Conservation (phyloP, 2,329 filamentous ascomycete species). For the Dothideomycetes sp. region DNA sequence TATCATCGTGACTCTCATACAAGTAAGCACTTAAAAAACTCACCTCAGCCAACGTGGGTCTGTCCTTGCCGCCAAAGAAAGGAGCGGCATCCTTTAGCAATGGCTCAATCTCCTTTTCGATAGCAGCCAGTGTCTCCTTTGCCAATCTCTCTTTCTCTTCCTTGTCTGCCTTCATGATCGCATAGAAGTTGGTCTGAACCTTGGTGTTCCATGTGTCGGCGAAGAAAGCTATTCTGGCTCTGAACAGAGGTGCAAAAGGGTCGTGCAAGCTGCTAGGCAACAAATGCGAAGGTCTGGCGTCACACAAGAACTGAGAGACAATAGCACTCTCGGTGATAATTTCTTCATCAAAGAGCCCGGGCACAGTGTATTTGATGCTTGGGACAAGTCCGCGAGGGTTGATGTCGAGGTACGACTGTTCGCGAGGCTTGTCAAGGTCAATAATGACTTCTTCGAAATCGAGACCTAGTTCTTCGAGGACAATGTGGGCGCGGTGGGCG, state of each 20-base stretch:
- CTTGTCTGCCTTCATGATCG: slow-evolving; percentile 38
- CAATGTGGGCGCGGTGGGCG: slow-evolving; percentile 55
- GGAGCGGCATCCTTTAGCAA: slow-evolving; percentile 44
- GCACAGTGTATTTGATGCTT: slow-evolving; percentile 51
- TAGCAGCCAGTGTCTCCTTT: slow-evolving; percentile 44
- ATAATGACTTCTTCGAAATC: slow-evolving; percentile 41
- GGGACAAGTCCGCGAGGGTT: slow-evolving; percentile 74
- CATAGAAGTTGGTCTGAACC: slow-evolving; percentile 41
- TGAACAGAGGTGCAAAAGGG: slow-evolving; percentile 47
- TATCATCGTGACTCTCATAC: not conserved
- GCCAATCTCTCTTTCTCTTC: slow-evolving; percentile 43
- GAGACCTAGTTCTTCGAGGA: slow-evolving; percentile 26
- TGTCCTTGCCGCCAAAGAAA: slow-evolving; percentile 38
- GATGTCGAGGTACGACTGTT: slow-evolving; percentile 64
- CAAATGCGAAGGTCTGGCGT: slow-evolving; percentile 60
- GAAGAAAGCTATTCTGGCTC: slow-evolving; percentile 64
- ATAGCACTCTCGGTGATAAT: slow-evolving; percentile 67
- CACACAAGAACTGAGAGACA: slow-evolving; percentile 62
- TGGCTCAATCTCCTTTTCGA: slow-evolving; percentile 66
- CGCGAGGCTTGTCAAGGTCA: slow-evolving; percentile 59
- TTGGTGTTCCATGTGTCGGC: slow-evolving; percentile 61
- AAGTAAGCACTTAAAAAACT: slow-evolving; percentile 34
- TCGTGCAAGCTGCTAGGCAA: slow-evolving; percentile 46
- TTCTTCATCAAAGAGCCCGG: slow-evolving; percentile 37
- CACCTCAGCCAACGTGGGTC: slow-evolving; percentile 60